These are phyloP conservation scores for Fomes fomentarius DNA, from an alignment of 1,284 basidiomycete genomes.

Conservation along the genomic window DNA sequence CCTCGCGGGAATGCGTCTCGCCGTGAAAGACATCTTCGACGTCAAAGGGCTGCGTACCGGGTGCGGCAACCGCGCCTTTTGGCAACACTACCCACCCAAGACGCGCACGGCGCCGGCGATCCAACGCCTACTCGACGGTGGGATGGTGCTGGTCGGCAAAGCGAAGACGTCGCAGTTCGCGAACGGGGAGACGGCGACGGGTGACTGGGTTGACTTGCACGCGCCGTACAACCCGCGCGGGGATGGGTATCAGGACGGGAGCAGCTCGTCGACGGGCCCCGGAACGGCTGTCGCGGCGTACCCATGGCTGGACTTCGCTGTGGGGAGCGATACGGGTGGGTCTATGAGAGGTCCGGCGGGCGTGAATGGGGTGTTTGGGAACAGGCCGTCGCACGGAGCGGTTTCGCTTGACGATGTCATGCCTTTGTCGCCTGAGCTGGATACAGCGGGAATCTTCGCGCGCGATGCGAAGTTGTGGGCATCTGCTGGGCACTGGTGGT, in stretches of 20 bases:
- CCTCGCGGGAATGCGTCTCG: slow-evolving; percentile 35
- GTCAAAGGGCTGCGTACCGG: slow-evolving; percentile 33
- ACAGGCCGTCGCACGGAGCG: slow-evolving; percentile 40
- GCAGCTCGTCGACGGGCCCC: slow-evolving; percentile 44
- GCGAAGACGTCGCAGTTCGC: slow-evolving; percentile 60
- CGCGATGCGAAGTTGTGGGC: slow-evolving; percentile 35
- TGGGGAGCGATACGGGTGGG: slow-evolving; percentile 47
- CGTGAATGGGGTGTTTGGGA: slow-evolving; percentile 43
- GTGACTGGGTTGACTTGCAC: slow-evolving; percentile 54
- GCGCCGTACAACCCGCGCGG: slow-evolving; percentile 58
- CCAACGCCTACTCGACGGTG: slow-evolving; percentile 48
- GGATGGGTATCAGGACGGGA: slow-evolving; percentile 51
- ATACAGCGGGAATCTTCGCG: slow-evolving; percentile 36
- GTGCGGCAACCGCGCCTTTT: slow-evolving; percentile 38
- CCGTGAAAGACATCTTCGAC: slow-evolving; percentile 39
- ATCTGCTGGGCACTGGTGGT: slow-evolving; percentile 35
- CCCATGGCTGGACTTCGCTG: slow-evolving; percentile 42
- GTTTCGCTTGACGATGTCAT: slow-evolving; percentile 42
- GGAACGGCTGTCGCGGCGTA: slow-evolving; percentile 43
- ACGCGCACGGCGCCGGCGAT: slow-evolving; percentile 45
- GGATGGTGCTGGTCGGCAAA: slow-evolving; percentile 54
- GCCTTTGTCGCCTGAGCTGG: slow-evolving; percentile 40
- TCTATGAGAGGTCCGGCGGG: slow-evolving; percentile 45
- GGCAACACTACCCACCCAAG: slow-evolving; percentile 35
- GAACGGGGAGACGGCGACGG: slow-evolving; percentile 55